These are phyloP conservation scores for Pyrenula aspistea DNA, from an alignment of 495 filamentous ascomycete genomes.

Conservation along the genomic window DNA sequence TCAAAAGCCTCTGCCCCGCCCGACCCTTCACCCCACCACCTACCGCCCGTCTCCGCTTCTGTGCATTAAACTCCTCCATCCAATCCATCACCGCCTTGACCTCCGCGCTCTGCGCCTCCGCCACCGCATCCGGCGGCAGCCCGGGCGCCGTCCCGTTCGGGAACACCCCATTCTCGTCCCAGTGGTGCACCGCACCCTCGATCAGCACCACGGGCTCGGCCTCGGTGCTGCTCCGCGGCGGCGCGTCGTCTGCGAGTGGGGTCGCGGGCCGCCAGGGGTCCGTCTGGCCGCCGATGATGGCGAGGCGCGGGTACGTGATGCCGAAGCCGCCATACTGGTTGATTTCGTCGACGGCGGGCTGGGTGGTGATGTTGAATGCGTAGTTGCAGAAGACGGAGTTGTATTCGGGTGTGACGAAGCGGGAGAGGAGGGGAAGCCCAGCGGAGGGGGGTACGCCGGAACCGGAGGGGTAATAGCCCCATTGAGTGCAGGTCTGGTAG, in stretches of 20 bases:
- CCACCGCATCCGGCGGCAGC: slow-evolving; percentile 41
- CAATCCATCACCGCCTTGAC: slow-evolving; percentile 50
- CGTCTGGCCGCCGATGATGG: slow-evolving; percentile 52
- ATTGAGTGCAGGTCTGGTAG: slow-evolving; percentile 28
- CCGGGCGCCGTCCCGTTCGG: slow-evolving; percentile 40
- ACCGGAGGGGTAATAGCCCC: slow-evolving; percentile 62
- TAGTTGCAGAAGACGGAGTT: slow-evolving; percentile 37
- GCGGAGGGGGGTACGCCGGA: slow-evolving; percentile 38
- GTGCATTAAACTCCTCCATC: slow-evolving; percentile 42
- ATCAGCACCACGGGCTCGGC: slow-evolving; percentile 53
- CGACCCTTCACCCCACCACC: neutral
- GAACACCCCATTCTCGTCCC: slow-evolving; percentile 60
- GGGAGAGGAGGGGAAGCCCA: slow-evolving; percentile 53
- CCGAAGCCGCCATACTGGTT: slow-evolving; percentile 60
- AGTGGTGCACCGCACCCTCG: slow-evolving; percentile 53
- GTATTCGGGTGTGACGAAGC: slow-evolving; percentile 45
- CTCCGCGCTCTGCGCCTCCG: slow-evolving; percentile 40
- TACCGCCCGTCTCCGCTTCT: neutral
- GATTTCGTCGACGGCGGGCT: slow-evolving; percentile 41
- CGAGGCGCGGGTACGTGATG: slow-evolving; percentile 52
- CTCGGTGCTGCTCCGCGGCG: slow-evolving; percentile 35
- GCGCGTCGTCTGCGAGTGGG: slow-evolving; percentile 41
- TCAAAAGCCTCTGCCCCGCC: neutral
- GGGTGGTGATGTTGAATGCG: slow-evolving; percentile 50
- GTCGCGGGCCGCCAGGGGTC: slow-evolving; percentile 63